A percentile compares a stretch with the other conserved stretches of the same genome.
These are phyloP conservation scores for Panicum hallii DNA, from an alignment of 202 grass and related monocot species.

Conservation along the genomic window DNA sequence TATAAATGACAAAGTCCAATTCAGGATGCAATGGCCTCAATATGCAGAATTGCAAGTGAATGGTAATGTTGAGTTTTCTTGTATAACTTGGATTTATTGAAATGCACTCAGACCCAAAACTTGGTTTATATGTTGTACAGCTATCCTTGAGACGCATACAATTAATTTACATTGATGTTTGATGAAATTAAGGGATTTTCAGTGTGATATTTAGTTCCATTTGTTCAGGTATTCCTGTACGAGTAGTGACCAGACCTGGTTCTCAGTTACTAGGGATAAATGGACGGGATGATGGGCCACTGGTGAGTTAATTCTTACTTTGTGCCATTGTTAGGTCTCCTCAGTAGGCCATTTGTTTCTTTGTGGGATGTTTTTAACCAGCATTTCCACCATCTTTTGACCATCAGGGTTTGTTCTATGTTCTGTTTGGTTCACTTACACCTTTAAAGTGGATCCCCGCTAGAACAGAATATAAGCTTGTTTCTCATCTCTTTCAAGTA, in stretches of 20 bases:
- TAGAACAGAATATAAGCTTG: background rate
- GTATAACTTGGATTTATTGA: slow-evolving; percentile 34
- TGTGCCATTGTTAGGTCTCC: slow-evolving; percentile 20
- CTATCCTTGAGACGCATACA: slow-evolving; percentile 2
- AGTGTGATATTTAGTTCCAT: slow-evolving; percentile 42
- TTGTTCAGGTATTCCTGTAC: slow-evolving; percentile 71
- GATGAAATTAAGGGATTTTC: slow-evolving; percentile 31
- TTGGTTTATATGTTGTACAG: slow-evolving; percentile 7
- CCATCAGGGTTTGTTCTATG: background rate
- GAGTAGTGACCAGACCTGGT: slow-evolving; percentile 79
- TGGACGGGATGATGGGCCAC: slow-evolving; percentile 91
- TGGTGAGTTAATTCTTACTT: slow-evolving; percentile 73
- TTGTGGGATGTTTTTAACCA: background rate
- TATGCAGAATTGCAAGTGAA: slow-evolving; percentile 85
- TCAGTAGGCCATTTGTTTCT: background rate
- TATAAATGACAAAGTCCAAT: slow-evolving; percentile 97
- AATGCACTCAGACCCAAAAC: slow-evolving; percentile 8
- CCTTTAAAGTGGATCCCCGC: background rate
- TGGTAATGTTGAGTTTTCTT: slow-evolving; percentile 57
- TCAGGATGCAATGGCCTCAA: slow-evolving; percentile 99
- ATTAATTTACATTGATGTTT: slow-evolving; percentile 36
- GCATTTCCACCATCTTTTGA: background rate
- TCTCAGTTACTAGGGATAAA: slow-evolving; percentile 87
- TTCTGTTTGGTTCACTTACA: slow-evolving; percentile 4
- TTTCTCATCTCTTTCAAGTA: slow-evolving; percentile 17